Percentiles rank a stretch among this genome's conserved stretches.
These are phyloP conservation scores for Tetrapisispora iriomotensis DNA, from an alignment of 805 yeast species.

Conservation along the genomic window DNA sequence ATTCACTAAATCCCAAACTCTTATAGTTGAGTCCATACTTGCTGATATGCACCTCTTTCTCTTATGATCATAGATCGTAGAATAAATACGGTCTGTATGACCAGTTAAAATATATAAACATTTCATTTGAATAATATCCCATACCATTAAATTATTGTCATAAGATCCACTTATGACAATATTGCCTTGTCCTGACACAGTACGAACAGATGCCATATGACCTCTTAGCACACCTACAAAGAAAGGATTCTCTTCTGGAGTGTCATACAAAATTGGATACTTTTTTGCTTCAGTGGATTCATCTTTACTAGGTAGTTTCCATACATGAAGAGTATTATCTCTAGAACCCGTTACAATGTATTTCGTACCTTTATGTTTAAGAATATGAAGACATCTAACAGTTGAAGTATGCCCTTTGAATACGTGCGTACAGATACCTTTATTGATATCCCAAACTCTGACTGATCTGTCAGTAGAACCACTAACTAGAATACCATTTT, in stretches of 20 bases:
- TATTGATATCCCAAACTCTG: slow-evolving; percentile 81
- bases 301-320: slow-evolving; percentile 57
- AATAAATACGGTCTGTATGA: slow-evolving; percentile 79
- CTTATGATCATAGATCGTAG: slow-evolving; percentile 72
- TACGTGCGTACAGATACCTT: slow-evolving; percentile 82
- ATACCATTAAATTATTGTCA: slow-evolving; percentile 81
- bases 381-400: slow-evolving; percentile 81
- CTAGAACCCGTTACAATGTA: slow-evolving; percentile 72
- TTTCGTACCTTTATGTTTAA: slow-evolving; percentile 57
- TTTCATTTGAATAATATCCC: slow-evolving; percentile 72
- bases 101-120: slow-evolving; percentile 71
- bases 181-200: slow-evolving; percentile 79
- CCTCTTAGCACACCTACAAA: slow-evolving; percentile 63
- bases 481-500: slow-evolving; percentile 61
- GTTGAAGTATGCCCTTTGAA: slow-evolving; percentile 90
- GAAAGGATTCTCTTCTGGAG: slow-evolving; percentile 42
- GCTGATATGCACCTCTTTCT: slow-evolving; percentile 82
- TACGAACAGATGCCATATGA: slow-evolving; percentile 72
- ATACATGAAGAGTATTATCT: slow-evolving; percentile 72
- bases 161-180: slow-evolving; percentile 82
- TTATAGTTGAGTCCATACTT: slow-evolving; percentile 78
- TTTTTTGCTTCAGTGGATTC: background rate
- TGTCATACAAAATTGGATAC: slow-evolving; percentile 24
- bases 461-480: slow-evolving; percentile 95
- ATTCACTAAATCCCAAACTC: slow-evolving; percentile 78